phyloP scores from a whole-genome alignment of 371 early-diverging fungal genomes.

The Funneliformis caledonium region DNA sequence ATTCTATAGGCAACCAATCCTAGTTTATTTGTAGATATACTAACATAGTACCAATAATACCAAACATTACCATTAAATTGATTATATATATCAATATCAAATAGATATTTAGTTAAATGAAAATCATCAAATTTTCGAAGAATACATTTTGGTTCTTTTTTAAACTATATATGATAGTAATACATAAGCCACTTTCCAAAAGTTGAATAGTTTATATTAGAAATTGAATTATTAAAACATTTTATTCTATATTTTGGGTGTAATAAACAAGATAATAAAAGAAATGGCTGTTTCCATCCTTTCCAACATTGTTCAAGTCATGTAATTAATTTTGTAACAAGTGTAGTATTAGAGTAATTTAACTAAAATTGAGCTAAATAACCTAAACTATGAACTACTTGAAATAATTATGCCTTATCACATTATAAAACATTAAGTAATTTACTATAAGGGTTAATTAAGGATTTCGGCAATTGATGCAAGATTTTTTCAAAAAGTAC shows the following conservation, averaged over 20 bases:
- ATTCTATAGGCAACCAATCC: not conserved
- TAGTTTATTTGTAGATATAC: not conserved
- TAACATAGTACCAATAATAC: not conserved
- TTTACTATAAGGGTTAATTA: conserved; percentile 16
- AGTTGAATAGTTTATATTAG: not conserved
- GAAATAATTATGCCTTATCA: conserved; percentile 20
- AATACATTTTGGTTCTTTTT: conserved; percentile 21
- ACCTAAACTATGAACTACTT: conserved; percentile 19
- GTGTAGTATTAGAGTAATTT: not conserved
- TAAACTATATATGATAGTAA: conserved; percentile 7
- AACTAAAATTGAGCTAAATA: conserved; percentile 13
- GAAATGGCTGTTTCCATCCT: not conserved
- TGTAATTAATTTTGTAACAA: not conserved
- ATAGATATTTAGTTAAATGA: not conserved
- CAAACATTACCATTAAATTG: conserved; percentile 15
- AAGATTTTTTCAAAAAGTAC: not conserved
- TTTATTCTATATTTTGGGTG: not conserved
- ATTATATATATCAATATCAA: not conserved
- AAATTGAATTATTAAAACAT: not conserved
- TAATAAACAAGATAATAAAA: not conserved
- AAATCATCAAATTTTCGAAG: conserved; percentile 25
- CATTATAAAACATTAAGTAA: conserved; percentile 24
- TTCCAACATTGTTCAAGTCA: not conserved
- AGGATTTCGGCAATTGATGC: not conserved
- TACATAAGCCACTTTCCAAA: conserved; percentile 3